These are phyloP conservation scores for Lophium mytilinum DNA, from an alignment of 495 filamentous ascomycete genomes.

Conservation along the genomic window DNA sequence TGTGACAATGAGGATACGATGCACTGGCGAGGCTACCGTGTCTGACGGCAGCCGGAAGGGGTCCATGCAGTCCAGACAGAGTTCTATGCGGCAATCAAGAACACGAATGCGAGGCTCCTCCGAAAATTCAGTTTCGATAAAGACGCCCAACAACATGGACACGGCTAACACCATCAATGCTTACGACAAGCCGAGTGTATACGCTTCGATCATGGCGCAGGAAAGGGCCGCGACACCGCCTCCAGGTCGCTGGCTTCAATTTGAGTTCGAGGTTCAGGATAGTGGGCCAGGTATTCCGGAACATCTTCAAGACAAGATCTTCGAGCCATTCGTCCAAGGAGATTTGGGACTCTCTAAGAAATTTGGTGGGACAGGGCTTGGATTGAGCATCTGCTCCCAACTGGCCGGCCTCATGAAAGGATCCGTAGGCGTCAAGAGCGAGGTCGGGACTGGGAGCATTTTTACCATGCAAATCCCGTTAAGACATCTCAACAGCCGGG, in stretches of 20 bases:
- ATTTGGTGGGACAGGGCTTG: constrained; percentile 85
- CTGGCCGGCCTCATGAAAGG: constrained; percentile 78
- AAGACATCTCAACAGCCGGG: constrained; percentile 59
- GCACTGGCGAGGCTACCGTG: constrained; percentile 48
- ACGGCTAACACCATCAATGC: constrained; percentile 34
- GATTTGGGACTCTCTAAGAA: constrained; percentile 83
- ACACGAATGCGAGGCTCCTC: constrained; percentile 11
- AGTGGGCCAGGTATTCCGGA: constrained; percentile 85
- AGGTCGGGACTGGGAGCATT: constrained; percentile 64
- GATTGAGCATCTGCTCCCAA: constrained; percentile 81
- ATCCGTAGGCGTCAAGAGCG: constrained; percentile 60
- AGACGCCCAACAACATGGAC: constrained; percentile 14
- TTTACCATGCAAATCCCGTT: constrained; percentile 82
- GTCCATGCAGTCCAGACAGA: constrained; percentile 29
- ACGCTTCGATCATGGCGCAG: constrained; percentile 39
- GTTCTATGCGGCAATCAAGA: constrained; percentile 18
- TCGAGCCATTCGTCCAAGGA: constrained; percentile 91
- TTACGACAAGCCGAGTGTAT: constrained; percentile 41
- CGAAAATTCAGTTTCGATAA: constrained; percentile 8
- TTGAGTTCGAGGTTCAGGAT: constrained; percentile 85
- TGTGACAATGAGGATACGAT: constrained; percentile 66
- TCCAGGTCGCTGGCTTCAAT: constrained; percentile 53
- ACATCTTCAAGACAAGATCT: constrained; percentile 67
- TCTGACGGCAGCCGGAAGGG: constrained; percentile 16
- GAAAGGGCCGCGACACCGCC: constrained; percentile 57